Base-by-base conservation (phyloP, 148 eudicot species). In the Agrostemma githago region DNA sequence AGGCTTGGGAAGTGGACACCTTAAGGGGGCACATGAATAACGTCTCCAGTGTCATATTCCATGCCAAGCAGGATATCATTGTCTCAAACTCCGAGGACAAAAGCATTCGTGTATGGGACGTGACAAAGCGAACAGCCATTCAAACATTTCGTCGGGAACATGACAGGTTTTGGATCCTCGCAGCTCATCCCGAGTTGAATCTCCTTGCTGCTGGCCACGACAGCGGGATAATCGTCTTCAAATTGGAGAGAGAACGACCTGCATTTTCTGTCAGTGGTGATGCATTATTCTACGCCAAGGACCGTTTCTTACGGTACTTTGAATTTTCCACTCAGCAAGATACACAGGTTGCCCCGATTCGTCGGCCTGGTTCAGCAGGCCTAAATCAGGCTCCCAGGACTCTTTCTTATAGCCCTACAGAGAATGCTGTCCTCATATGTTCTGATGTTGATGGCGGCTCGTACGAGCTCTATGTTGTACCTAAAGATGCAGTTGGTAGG, bases 1-100 rank as follows among this genome's bases (percentile, higher is more conserved):
- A 88, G 84, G 96, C 97, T 65, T 92, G 96, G 97, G 97, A 92
- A 68, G 97, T 92, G 78, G 97, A 92, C 78, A 88, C 93, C 34
- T 76, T 92, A 80, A 87, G 96, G 75, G 97, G 97, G 43, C 97
- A 91, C 85, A 85, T 85, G 92, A 91, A 91, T 73, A 91, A 91
- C 77, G 97, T 91, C 41, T 91, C 97, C n/a, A 89, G 97, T 82
- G 97, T 86, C 40, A 65, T 91, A 84, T 91, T 91, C 76, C 94
- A 89, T 79, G 89, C 96, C 72, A 92, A 85, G 79, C 97, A 90
- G 73, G 97, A 92, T 69, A 88, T 92, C n/a, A 92, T 92, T 70
- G 87, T 92, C 72, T 92, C 97, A 17, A 92, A 92, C 74, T 92
- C 97, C 20, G 97, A 92, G 79, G 97, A 92, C 86, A 92, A 90